Evolutionary conservation across 306 rosid genomes (phyloP), one percentile per base, ranked within the genome.

Genomic region (Trifolium dubium): DNA sequence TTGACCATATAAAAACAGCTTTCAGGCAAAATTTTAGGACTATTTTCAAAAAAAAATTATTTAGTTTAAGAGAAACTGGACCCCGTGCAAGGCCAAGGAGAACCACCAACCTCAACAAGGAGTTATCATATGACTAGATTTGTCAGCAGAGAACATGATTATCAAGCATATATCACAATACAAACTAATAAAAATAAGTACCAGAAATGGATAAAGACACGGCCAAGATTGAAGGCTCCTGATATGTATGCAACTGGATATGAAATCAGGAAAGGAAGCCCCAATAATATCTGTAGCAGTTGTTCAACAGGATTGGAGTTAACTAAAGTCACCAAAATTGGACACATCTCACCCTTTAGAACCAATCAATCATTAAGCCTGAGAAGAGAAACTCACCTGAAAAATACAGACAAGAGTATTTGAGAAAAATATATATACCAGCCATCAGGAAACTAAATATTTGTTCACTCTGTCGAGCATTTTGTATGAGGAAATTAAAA

Each of bases 191-290:
- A 47, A 47, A 41, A 3, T 50, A 78, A 58, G 81, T 91, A 93
- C 97, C 97, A 94, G 82, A 89, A 94, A 84, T 89, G 97, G 82
- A 94, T 87, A 88, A 94, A 94, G 84, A 94, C 89, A 2, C 97
- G 96, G 35, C 97, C 92, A 65, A 94, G 99, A 82, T 94, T 88
- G 89, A 94, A 94, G 79, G 99, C 92, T 39, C 86, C 82, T 61
- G 99, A 89, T 77, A 94, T 59, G 84, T 94, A 92, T 58, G 90
- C 94, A 72, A 83, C 63, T n/a, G 95, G 93, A 78, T 92, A 69
- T 72, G 96, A 83, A 77, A 89, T 77, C 74, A 94, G 74, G 83
- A 94, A 94, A 65, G 95, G 99, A 54, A 94, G 86, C 50, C 93
- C 99, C 85, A 92, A 53, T 37, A 94, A 72, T 85, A 94, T 85